Conservation (phyloP, 495 filamentous ascomycete species). For the Daldinia bambusicola region DNA sequence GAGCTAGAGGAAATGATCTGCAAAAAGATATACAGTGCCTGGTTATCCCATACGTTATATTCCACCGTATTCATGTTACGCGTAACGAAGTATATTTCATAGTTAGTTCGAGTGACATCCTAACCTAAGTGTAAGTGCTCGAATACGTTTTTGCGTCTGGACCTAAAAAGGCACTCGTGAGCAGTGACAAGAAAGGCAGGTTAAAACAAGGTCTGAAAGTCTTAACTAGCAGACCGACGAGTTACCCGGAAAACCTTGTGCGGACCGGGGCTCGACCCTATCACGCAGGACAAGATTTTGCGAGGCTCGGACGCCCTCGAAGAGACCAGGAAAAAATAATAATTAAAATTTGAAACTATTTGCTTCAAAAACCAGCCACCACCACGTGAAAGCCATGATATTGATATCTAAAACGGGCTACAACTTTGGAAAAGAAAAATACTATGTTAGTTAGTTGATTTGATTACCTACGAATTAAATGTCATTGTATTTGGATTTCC, state of each 20-base stretch:
- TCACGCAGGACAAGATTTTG: constrained; percentile 34
- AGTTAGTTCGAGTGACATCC: constrained; percentile 6
- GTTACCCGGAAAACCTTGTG: constrained; percentile 34
- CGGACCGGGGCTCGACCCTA: constrained; percentile 19
- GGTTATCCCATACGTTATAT: constrained; percentile 16
- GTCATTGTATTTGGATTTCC: constrained; percentile 35
- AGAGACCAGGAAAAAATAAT: constrained; percentile 12
- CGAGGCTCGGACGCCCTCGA: constrained; percentile 28
- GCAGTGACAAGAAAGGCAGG: constrained; percentile 33
- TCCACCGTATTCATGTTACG: constrained; percentile 27
- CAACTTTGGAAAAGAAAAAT: constrained; percentile 16
- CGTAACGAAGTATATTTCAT: constrained; percentile 29
- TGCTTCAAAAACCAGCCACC: constrained; percentile 37
- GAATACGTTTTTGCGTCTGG: neutral
- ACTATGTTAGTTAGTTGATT: no score
- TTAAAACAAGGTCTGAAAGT: constrained; percentile 26
- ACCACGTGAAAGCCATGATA: constrained; percentile 43
- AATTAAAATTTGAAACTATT: constrained; percentile 33
- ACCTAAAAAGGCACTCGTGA: constrained; percentile 16
- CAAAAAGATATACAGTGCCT: constrained; percentile 19
- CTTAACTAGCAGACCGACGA: constrained; percentile 42
- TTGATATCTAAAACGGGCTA: constrained; percentile 25
- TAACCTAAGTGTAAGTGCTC: neutral
- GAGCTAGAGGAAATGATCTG: constrained; percentile 20
- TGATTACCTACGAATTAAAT: constrained; percentile 17